Conservation (phyloP, 2,329 filamentous ascomycete species). For the Waltergamsia citrina region DNA sequence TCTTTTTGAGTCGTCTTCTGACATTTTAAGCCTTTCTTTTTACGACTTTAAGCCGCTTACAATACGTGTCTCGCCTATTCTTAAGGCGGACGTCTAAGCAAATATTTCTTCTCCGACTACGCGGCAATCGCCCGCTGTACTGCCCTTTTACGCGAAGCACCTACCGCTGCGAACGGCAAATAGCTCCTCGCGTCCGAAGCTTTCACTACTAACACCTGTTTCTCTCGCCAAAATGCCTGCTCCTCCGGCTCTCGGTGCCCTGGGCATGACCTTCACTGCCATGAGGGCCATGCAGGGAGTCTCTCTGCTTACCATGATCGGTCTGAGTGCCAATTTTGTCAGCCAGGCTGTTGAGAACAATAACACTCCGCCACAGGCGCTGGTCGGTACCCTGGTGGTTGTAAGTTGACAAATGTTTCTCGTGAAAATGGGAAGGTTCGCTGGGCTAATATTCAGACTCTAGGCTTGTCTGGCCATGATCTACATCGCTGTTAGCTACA, state of each 20-base stretch:
- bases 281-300: slow-evolving; percentile 62
- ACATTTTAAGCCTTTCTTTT: no score
- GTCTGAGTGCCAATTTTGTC: slow-evolving; percentile 76
- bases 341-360: slow-evolving; percentile 60
- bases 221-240: slow-evolving; percentile 25
- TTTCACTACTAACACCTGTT: slow-evolving; percentile 29
- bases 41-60: no score
- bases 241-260: slow-evolving; percentile 47
- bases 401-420: slow-evolving; percentile 56
- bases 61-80: neutral
- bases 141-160: slow-evolving; percentile 31
- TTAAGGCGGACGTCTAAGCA: slow-evolving; percentile 7
- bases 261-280: slow-evolving; percentile 70
- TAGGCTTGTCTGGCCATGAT: slow-evolving; percentile 71
- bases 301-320: slow-evolving; percentile 67
- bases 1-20: slow-evolving; percentile 1
- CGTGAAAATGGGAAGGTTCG: no score
- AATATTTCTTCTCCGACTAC: slow-evolving; percentile 22
- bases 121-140: slow-evolving; percentile 13
- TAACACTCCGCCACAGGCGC: slow-evolving; percentile 57
- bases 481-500: slow-evolving; percentile 71
- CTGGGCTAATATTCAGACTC: neutral
- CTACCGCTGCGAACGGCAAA: slow-evolving; percentile 29
- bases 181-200: slow-evolving; percentile 26
- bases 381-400: slow-evolving; percentile 71